These are phyloP conservation scores for Neostapfia colusana DNA, from an alignment of 176 grass and related monocot species.

Conservation along the genomic window DNA sequence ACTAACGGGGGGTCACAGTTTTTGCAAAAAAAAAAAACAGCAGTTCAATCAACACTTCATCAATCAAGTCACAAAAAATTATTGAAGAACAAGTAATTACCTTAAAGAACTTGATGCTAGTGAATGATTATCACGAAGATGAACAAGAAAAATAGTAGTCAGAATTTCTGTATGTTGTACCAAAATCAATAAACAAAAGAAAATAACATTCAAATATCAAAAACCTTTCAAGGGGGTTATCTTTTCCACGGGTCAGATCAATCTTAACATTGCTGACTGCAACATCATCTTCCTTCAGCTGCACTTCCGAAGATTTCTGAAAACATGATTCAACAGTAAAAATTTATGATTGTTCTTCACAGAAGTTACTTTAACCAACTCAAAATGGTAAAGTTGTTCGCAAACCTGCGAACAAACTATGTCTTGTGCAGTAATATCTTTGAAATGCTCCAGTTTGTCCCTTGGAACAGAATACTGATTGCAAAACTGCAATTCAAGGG, in stretches of 20 bases:
- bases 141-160: constrained; percentile 22
- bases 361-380: not conserved
- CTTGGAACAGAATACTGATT: constrained; percentile 96
- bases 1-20: not conserved
- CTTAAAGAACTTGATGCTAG: constrained; percentile 96
- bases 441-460: constrained; percentile 87
- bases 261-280: constrained; percentile 91
- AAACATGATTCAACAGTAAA: not conserved
- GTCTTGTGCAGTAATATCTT: constrained; percentile 74
- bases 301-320: constrained; percentile 59
- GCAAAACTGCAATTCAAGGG: constrained; percentile 75
- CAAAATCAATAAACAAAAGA: constrained; percentile 17
- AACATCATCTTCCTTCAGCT: constrained; percentile 81
- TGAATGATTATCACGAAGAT: constrained; percentile 7
- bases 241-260: constrained; percentile 86
- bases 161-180: constrained; percentile 6
- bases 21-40: not conserved
- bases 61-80: not conserved
- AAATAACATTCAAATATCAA: not conserved
- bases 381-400: constrained; percentile 1
- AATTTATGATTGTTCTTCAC: not conserved
- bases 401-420: constrained; percentile 88
- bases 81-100: constrained; percentile 42
- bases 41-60: not conserved
- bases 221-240: constrained; percentile 92